phyloP scores from a whole-genome alignment of 2,329 filamentous ascomycete species.

The Fusarium sp. region DNA sequence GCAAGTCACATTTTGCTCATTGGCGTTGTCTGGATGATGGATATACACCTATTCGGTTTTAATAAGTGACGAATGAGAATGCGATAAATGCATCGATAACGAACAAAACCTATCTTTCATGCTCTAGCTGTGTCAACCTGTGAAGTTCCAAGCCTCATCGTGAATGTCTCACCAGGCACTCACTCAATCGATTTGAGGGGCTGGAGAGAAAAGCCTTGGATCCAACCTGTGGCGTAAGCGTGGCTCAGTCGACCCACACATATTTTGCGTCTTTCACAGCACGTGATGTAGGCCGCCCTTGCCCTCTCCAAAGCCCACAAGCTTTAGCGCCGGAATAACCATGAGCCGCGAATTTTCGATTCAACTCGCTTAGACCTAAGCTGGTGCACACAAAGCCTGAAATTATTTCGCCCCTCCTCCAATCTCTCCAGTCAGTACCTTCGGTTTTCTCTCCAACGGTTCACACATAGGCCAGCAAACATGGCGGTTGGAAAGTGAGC shows the following conservation, averaged over 20 bases:
- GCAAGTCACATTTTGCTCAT: neutral
- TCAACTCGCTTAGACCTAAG: constrained; percentile 53
- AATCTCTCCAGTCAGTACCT: constrained; percentile 55
- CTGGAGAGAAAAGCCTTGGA: neutral
- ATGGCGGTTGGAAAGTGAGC: constrained; percentile 72
- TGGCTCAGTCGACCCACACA: neutral
- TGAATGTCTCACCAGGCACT: neutral
- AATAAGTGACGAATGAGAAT: neutral
- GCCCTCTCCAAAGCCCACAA: constrained; percentile 30
- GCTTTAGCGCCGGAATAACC: constrained; percentile 43
- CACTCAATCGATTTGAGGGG: neutral
- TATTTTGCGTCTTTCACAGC: neutral
- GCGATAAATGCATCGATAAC: neutral
- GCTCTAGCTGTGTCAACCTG: neutral
- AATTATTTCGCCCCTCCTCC: constrained; percentile 56
- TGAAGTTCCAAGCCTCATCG: neutral
- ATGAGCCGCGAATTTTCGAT: constrained; percentile 40
- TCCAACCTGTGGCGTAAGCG: constrained; percentile 1
- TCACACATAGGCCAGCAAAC: constrained; percentile 62
- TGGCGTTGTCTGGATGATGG: neutral
- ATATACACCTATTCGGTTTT: neutral
- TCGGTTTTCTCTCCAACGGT: constrained; percentile 56
- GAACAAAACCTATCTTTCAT: neutral
- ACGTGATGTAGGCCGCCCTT: constrained; percentile 34
- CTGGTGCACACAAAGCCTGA: constrained; percentile 53